phyloP scores from a whole-genome alignment of 768 basidiomycete species.

The Xerocomus potaroensis region DNA sequence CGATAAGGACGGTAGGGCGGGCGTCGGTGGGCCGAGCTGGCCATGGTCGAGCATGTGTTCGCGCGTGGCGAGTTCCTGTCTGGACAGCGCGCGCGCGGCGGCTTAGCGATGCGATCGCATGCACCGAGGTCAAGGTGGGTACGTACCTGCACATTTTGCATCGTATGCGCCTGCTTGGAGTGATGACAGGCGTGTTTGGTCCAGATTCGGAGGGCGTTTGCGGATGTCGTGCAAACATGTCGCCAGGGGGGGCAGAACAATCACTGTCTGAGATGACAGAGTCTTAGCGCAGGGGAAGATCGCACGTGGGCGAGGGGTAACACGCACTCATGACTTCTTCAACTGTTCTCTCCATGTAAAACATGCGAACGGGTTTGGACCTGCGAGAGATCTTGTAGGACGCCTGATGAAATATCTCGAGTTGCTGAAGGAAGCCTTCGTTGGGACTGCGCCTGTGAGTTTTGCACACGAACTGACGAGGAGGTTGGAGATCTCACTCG shows the following conservation, averaged over 20 bases:
- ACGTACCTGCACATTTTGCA: constrained; percentile 91
- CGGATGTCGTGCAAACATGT: constrained; percentile 77
- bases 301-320: neutral
- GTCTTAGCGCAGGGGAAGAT: constrained; percentile 4
- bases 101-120: neutral
- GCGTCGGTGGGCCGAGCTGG: constrained; percentile 67
- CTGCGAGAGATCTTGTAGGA: constrained; percentile 61
- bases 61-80: constrained; percentile 82
- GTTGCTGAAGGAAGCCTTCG: constrained; percentile 72
- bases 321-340: constrained; percentile 76
- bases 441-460: constrained; percentile 62
- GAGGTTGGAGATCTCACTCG: constrained; percentile 55
- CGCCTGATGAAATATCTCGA: constrained; percentile 73
- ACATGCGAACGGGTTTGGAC: constrained; percentile 73
- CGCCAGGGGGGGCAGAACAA: constrained; percentile 55
- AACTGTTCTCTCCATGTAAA: constrained; percentile 74
- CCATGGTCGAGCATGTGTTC: constrained; percentile 94
- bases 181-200: constrained; percentile 53
- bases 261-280: constrained; percentile 57
- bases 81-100: neutral
- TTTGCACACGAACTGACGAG: neutral
- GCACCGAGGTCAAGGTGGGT: neutral
- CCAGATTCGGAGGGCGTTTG: constrained; percentile 58
- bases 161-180: constrained; percentile 64
- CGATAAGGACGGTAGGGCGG: constrained; percentile 40